Conservation (phyloP, 768 basidiomycete genomes). For the Boletus reticulatus region DNA sequence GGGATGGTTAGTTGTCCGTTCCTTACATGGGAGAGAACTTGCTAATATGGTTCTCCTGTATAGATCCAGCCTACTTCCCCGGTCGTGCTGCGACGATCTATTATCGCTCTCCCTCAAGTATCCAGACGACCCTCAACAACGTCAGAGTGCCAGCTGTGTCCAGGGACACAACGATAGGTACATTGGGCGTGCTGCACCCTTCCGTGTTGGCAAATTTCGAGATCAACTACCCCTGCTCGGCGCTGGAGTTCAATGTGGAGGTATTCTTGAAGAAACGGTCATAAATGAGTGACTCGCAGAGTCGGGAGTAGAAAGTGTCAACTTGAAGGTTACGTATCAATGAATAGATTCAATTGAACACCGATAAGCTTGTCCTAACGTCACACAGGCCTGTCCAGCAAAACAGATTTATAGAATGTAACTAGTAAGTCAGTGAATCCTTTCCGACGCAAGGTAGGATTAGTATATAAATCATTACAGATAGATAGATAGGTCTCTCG, state of each 20-base stretch:
- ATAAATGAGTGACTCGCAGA: constrained; percentile 3
- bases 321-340: constrained; percentile 4
- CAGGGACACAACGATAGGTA: constrained; percentile 75
- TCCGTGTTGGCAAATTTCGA: constrained; percentile 91
- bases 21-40: not conserved
- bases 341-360: not conserved
- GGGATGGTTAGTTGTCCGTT: constrained; percentile 57
- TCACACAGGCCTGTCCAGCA: not conserved
- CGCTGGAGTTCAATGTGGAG: constrained; percentile 91
- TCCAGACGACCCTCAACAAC: constrained; percentile 33
- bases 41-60: constrained; percentile 5
- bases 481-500: not conserved
- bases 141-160: constrained; percentile 45
- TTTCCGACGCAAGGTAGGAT: constrained; percentile 10
- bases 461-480: constrained; percentile 21
- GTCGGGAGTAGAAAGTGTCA: constrained; percentile 1
- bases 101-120: constrained; percentile 59
- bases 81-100: constrained; percentile 91
- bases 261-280: constrained; percentile 75
- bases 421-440: constrained; percentile 5
- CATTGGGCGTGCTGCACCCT: constrained; percentile 93
- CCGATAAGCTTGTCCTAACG: not conserved
- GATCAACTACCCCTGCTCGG: constrained; percentile 91
- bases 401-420: constrained; percentile 11
- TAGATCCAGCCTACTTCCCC: constrained; percentile 94